phyloP scores from a whole-genome alignment of 2,329 filamentous ascomycete genomes.

The Zalaria sp. region DNA sequence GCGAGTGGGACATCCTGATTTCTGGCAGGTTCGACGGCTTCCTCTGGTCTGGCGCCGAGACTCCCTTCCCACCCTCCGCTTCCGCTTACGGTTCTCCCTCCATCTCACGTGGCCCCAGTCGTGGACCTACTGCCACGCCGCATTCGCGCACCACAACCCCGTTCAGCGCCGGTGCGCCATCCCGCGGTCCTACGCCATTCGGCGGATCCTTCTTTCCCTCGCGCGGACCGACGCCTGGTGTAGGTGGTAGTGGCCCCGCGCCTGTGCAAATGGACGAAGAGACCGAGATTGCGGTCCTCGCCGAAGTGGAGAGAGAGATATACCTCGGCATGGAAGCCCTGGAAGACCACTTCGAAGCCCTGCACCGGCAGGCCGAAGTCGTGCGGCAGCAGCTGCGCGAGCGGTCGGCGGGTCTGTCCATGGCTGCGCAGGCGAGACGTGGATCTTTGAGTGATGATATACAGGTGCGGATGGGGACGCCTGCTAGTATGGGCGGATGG shows the following conservation, averaged over 20 bases:
- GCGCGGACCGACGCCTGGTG: slow-evolving; percentile 15
- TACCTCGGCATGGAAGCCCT: slow-evolving; percentile 88
- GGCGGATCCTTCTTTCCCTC: slow-evolving; percentile 16
- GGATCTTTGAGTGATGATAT: slow-evolving; percentile 35
- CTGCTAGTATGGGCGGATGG: slow-evolving; percentile 18
- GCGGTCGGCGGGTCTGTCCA: slow-evolving; percentile 63
- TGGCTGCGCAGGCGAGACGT: slow-evolving; percentile 46
- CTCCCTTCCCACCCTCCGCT: slow-evolving; percentile 18
- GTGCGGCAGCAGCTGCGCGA: slow-evolving; percentile 70
- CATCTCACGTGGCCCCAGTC: slow-evolving; percentile 17
- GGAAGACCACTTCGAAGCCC: slow-evolving; percentile 82
- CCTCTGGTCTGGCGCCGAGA: slow-evolving; percentile 79
- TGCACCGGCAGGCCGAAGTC: slow-evolving; percentile 73
- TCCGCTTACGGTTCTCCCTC: slow-evolving; percentile 14
- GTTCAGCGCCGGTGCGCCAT: slow-evolving; percentile 38
- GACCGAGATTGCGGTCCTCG: slow-evolving; percentile 76
- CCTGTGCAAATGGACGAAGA: slow-evolving; percentile 88
- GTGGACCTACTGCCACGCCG: slow-evolving; percentile 29
- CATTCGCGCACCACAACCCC: slow-evolving; percentile 33
- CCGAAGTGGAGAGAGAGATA: slow-evolving; percentile 86
- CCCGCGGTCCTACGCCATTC: slow-evolving; percentile 35
- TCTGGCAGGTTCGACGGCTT: slow-evolving; percentile 94
- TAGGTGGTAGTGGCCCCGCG: slow-evolving; percentile 23
- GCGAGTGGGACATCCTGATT: slow-evolving; percentile 93
- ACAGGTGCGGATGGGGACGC: slow-evolving; percentile 27